These are phyloP conservation scores for Allium sativum DNA, from an alignment of 106 monocot species.

Conservation along the genomic window DNA sequence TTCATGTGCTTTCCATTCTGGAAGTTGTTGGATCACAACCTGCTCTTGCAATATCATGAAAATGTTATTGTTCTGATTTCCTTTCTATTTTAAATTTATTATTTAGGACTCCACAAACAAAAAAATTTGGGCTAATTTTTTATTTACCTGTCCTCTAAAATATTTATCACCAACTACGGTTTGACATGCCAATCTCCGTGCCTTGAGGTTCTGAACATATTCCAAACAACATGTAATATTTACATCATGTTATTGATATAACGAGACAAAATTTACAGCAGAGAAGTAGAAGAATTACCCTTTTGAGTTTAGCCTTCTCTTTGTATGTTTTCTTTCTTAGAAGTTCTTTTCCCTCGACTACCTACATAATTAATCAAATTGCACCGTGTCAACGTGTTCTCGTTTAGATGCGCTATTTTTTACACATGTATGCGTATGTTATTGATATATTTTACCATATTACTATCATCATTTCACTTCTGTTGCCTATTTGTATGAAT, in stretches of 20 bases:
- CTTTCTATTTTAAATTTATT: neutral
- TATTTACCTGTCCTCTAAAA: slow-evolving; percentile 54
- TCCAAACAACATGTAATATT: no score
- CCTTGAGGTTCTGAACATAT: slow-evolving; percentile 60
- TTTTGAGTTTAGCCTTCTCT: slow-evolving; percentile 73
- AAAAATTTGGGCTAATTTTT: neutral
- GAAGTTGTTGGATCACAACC: slow-evolving; percentile 80
- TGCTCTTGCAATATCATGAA: slow-evolving; percentile 13
- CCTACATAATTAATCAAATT: no score
- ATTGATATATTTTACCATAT: no score
- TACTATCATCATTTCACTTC: no score
- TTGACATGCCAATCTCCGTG: slow-evolving; percentile 87
- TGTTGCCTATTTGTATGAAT: no score
- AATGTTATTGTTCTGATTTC: neutral
- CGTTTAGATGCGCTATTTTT: no score
- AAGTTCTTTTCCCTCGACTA: slow-evolving; percentile 64
- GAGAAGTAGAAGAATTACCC: slow-evolving; percentile 12
- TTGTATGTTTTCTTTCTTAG: slow-evolving; percentile 51
- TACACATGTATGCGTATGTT: no score
- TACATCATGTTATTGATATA: neutral
- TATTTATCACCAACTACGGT: slow-evolving; percentile 58
- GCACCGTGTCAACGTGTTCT: no score
- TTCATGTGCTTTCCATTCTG: slow-evolving; percentile 76
- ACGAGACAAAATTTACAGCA: neutral
- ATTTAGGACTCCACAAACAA: no score